Conservation (phyloP, 1,139 yeast species). For the Wickerhamomyces sp. region DNA sequence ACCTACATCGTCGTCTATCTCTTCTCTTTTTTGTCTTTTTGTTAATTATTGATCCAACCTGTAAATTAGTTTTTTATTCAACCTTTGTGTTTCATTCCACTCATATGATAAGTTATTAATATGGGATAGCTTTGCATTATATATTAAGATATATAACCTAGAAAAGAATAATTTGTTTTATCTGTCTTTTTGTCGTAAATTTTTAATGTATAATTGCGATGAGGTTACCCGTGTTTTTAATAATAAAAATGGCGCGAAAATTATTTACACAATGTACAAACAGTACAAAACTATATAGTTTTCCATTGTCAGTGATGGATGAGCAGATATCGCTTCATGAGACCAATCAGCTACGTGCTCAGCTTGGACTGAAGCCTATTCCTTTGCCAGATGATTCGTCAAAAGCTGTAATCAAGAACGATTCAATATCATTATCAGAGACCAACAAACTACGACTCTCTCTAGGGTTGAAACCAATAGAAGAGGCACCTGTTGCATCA, state of each 20-base stretch:
- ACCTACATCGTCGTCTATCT: no score
- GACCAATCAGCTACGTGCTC: slow-evolving; percentile 45
- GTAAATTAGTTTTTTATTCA: slow-evolving; percentile 6
- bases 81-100: background rate
- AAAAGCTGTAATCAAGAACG: background rate
- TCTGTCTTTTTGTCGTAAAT: background rate
- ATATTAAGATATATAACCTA: background rate
- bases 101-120: background rate
- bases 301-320: slow-evolving; percentile 14
- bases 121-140: background rate
- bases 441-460: slow-evolving; percentile 34
- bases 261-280: no score
- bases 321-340: slow-evolving; percentile 43
- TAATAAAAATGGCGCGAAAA: no score
- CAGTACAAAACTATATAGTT: no score
- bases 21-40: background rate
- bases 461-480: slow-evolving; percentile 34
- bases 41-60: slow-evolving; percentile 1
- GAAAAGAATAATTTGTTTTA: no score
- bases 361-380: slow-evolving; percentile 47
- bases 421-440: slow-evolving; percentile 30
- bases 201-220: background rate
- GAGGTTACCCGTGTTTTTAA: background rate
- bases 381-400: slow-evolving; percentile 16
- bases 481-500: no score